These are phyloP conservation scores for Aureobasidium sp. DNA, from an alignment of 2,329 filamentous ascomycete species.

Conservation along the genomic window DNA sequence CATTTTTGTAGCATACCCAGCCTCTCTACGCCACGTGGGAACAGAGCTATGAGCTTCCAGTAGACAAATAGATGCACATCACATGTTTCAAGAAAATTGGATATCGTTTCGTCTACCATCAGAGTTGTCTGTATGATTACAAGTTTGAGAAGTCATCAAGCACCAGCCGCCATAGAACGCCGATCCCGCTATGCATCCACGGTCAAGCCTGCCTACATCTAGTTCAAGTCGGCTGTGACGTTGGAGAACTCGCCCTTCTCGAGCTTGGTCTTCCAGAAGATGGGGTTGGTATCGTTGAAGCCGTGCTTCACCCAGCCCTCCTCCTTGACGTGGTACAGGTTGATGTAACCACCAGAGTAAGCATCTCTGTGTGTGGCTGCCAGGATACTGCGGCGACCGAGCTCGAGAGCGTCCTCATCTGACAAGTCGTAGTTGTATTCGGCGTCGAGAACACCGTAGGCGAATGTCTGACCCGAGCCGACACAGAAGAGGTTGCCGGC, in stretches of 20 bases:
- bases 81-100: not conserved
- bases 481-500: constrained; percentile 97
- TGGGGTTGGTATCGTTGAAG: constrained; percentile 95
- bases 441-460: constrained; percentile 94
- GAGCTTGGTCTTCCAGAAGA: constrained; percentile 99
- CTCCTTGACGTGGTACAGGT: constrained; percentile 98
- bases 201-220: constrained; percentile 20
- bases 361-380: constrained; percentile 95
- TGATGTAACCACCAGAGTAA: constrained; percentile 98
- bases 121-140: constrained; percentile 12
- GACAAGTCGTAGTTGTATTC: constrained; percentile 87
- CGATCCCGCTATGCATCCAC: constrained; percentile 13
- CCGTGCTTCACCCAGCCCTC: constrained; percentile 98
- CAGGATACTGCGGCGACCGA: constrained; percentile 86
- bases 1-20: not conserved
- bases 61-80: too few relatives aligned
- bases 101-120: constrained; percentile 10
- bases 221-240: constrained; percentile 72
- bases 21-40: not conserved
- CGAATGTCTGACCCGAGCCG: constrained; percentile 95
- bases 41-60: not conserved
- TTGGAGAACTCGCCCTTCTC: constrained; percentile 98
- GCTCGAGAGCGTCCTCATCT: constrained; percentile 80
- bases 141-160: constrained; percentile 8
- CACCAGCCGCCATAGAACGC: constrained; percentile 12